phyloP scores from a whole-genome alignment of 148 eudicot genomes.

The Dianthus caryophyllus region DNA sequence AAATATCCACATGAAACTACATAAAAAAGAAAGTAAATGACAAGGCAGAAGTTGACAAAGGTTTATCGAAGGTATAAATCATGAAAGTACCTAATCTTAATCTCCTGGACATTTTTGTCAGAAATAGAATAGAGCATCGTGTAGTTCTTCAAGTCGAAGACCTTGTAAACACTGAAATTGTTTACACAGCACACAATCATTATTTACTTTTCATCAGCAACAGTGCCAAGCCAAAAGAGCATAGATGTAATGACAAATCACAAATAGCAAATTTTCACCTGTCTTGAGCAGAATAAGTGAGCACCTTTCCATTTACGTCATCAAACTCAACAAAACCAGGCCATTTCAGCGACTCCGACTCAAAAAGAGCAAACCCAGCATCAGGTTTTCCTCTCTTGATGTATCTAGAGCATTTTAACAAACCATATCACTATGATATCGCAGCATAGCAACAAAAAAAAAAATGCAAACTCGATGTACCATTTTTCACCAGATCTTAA shows the following conservation, averaged over 20 bases:
- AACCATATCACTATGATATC: slow-evolving; percentile 3
- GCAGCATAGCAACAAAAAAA: not conserved
- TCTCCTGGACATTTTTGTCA: slow-evolving; percentile 93
- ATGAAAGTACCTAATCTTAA: slow-evolving; percentile 67
- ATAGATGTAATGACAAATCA: not conserved
- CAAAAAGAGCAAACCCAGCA: slow-evolving; percentile 94
- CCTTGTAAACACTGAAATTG: slow-evolving; percentile 65
- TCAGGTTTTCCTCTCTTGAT: slow-evolving; percentile 90
- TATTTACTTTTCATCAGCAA: not conserved
- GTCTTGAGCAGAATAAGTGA: slow-evolving; percentile 82
- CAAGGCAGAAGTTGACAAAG: not conserved
- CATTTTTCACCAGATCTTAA: not conserved
- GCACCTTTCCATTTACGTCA: slow-evolving; percentile 93
- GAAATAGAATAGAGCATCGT: slow-evolving; percentile 90
- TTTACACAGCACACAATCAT: not conserved
- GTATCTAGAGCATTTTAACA: slow-evolving; percentile 44
- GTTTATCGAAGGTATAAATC: not conserved
- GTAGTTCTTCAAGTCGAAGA: slow-evolving; percentile 89
- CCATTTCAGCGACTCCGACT: slow-evolving; percentile 95
- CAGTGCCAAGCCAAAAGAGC: no score
- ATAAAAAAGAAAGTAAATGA: not conserved
- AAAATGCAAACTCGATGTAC: no score
- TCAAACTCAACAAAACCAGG: slow-evolving; percentile 99
- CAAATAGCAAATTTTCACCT: slow-evolving; percentile 35
- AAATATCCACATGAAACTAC: no score